Evolutionary conservation across 345 rosid genomes (phyloP).

Genomic region (Ailanthus altissimus): DNA sequence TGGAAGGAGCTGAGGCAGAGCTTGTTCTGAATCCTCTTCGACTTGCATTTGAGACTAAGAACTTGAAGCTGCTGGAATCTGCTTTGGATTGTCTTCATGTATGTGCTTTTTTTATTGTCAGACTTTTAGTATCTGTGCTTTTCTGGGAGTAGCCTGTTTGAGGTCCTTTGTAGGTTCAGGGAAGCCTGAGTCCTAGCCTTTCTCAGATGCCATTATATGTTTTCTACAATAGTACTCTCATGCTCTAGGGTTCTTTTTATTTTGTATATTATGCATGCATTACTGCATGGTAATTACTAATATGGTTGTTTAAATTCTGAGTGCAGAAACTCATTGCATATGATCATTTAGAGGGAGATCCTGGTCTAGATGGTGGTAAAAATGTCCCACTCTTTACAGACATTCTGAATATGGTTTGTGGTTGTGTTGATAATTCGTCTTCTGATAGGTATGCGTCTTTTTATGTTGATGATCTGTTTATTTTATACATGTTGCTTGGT

Average conservation of each 20-base stretch:
- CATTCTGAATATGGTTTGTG: constrained; percentile 83
- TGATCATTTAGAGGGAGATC: constrained; percentile 97
- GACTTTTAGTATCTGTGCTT: not conserved
- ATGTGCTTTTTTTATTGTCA: constrained; percentile 32
- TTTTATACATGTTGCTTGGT: constrained; percentile 23
- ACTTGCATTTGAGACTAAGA: constrained; percentile 92
- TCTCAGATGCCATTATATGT: constrained; percentile 11
- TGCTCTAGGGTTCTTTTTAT: not conserved
- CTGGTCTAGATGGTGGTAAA: constrained; percentile 90
- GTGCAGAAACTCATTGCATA: constrained; percentile 94
- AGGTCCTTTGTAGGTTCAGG: constrained; percentile 12
- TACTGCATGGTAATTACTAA: constrained; percentile 16
- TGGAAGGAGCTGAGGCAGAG: constrained; percentile 80
- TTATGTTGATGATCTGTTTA: constrained; percentile 14
- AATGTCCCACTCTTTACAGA: constrained; percentile 81
- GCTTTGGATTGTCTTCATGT: constrained; percentile 99
- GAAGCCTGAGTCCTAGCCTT: constrained; percentile 8
- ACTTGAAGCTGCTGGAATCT: constrained; percentile 79
- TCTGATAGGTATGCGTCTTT: constrained; percentile 72
- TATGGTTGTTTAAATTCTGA: constrained; percentile 29
- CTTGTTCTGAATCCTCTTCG: constrained; percentile 91
- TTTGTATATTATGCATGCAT: not conserved
- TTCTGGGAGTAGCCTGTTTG: not conserved
- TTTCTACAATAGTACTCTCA: not conserved
- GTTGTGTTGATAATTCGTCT: constrained; percentile 89